Evolutionary conservation across 495 filamentous ascomycete species (phyloP), one percentile per base, ranked within the genome.

Genomic region (Bathelium albidoporum): DNA sequence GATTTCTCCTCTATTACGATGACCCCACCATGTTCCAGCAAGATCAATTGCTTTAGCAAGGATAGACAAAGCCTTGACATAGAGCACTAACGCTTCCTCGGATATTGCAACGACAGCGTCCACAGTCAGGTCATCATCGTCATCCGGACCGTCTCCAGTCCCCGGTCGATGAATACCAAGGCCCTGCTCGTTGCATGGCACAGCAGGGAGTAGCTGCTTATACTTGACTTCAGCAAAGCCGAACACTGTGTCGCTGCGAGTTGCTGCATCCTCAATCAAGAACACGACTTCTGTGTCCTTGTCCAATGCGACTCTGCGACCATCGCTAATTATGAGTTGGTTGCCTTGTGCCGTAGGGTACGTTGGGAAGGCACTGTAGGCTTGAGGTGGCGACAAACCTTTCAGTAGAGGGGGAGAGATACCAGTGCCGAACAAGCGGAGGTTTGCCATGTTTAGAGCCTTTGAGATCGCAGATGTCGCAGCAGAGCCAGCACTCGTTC

Each of bases 221-320:
- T 93, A 97, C 75, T 98, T 98, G 65, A 98, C 92, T 74, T 97
- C 94, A 11, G 94, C 94, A 75, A 97, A 97, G 24, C 90, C 90
- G 72, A 89, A 97, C 1, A 98, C 91, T 32, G 97, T 92, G 71
- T 98, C 91, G 66, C 90, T 96, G 31, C 90, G 85, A 18, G 88
- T 91, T 7, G 95, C 95, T 59, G 86, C 87, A 62, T 97, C 91
- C 73, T 98, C 94, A 43, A 97, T 89, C 32, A 80, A 82, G 62
- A 91, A 84, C 5, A 94, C 83, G 29, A 87, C 85, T 70, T 81
- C 83, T 49, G 81, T 78, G 72, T 98, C 94, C 71, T 97, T 91
- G 64, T 97, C 93, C 10, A 84, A 72, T 10, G 82, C 81, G 4
- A 75, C 72, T 39, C 78, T 81, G 22, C 79, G 73, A 1, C 83